phyloP scores from a whole-genome alignment of 2,329 filamentous ascomycete genomes.

The Aspergillus novofumigatus region DNA sequence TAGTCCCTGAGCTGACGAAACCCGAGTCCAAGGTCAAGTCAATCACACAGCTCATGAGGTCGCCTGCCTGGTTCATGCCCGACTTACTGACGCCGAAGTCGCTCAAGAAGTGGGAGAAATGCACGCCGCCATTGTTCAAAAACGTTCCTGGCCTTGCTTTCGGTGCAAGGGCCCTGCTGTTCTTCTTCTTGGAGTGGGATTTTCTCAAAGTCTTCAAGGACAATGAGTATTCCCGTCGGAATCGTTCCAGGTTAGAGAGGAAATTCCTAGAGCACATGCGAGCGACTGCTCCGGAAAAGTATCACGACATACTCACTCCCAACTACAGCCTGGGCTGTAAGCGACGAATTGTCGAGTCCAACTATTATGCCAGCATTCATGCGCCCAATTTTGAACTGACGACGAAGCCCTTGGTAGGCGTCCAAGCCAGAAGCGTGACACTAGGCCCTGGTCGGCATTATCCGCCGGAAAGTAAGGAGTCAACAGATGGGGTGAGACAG shows the following conservation, averaged over 20 bases:
- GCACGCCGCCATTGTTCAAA: not conserved
- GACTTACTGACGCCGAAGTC: not conserved
- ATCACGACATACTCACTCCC: constrained; percentile 15
- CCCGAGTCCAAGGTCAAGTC: constrained; percentile 20
- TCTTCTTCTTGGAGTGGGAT: not conserved
- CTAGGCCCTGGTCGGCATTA: not conserved
- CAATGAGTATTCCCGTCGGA: constrained; percentile 15
- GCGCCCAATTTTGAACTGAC: constrained; percentile 9
- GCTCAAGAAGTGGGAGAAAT: not conserved
- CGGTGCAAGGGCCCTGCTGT: not conserved
- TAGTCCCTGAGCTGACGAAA: constrained; percentile 22
- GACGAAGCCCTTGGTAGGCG: constrained; percentile 7
- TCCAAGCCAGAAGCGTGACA: not conserved
- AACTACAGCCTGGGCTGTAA: constrained; percentile 11
- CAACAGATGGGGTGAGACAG: constrained; percentile 4
- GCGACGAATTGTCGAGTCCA: constrained; percentile 8
- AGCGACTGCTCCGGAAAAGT: constrained; percentile 14
- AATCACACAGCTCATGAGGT: constrained; percentile 24
- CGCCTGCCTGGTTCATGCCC: not conserved
- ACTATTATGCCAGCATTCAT: constrained; percentile 8
- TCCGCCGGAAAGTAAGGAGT: not conserved
- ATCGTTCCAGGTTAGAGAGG: constrained; percentile 9
- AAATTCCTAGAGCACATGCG: constrained; percentile 17
- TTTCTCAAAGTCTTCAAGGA: constrained; percentile 15
- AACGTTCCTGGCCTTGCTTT: not conserved